A percentile compares a stretch with the other conserved stretches of the same genome.
These are phyloP conservation scores for Manihot esculenta DNA, from an alignment of 441 rosid species.

Conservation along the genomic window DNA sequence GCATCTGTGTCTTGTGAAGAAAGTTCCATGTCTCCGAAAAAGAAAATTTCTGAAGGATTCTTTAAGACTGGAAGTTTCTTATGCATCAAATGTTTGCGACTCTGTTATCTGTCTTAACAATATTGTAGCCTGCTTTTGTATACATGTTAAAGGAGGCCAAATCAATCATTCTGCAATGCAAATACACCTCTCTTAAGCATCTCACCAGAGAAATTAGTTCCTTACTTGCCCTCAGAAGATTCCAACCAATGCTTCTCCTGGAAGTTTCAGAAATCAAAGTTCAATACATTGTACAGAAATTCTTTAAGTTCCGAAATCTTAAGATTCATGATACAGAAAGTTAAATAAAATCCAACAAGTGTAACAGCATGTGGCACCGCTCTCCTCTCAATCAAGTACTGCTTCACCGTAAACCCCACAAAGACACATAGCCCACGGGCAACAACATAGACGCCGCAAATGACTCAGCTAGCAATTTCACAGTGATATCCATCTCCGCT, in stretches of 20 bases:
- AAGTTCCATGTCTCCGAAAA: constrained; percentile 37
- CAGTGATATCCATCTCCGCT: constrained; percentile 70
- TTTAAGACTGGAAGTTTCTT: constrained; percentile 54
- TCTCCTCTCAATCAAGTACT: constrained; percentile 78
- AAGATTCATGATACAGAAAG: background rate
- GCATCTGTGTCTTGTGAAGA: constrained; percentile 35
- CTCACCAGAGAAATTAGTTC: constrained; percentile 64
- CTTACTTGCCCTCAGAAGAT: constrained; percentile 88
- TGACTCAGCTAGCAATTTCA: constrained; percentile 69
- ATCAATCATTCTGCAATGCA: constrained; percentile 93
- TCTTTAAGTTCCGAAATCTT: background rate
- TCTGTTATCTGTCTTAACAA: constrained; percentile 76
- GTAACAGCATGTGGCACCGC: constrained; percentile 81
- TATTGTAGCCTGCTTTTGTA: constrained; percentile 72
- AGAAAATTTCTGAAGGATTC: constrained; percentile 28
- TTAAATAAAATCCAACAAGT: constrained; percentile 56
- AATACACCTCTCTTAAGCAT: constrained; percentile 61
- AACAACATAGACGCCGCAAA: constrained; percentile 76
- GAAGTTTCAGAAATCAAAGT: constrained; percentile 26
- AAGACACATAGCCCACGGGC: constrained; percentile 59
- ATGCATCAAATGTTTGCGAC: constrained; percentile 92
- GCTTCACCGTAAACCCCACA: constrained; percentile 70
- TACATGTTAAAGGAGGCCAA: constrained; percentile 87
- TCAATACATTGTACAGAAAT: constrained; percentile 5
- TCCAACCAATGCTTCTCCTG: constrained; percentile 92